Evolutionary conservation across 2,329 filamentous ascomycete species (phyloP), one percentile per base, ranked within the genome.

Genomic region (Alternaria triticimaculans): DNA sequence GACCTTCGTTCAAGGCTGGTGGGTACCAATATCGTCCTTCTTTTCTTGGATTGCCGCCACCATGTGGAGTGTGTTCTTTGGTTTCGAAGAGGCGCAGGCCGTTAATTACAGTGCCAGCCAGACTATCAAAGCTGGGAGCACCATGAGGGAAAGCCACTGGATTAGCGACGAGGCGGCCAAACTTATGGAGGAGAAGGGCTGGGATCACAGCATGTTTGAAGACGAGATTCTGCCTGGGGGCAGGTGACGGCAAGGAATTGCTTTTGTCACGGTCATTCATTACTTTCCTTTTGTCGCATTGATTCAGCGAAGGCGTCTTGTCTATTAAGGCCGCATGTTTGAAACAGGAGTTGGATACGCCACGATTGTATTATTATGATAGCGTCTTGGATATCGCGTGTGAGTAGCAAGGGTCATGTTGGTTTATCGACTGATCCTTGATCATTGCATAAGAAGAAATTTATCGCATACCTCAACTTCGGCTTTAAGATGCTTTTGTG

Each of bases 1-100:
- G 20, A 78, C 77, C 6, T 72, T 82, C 6, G 63, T 79, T 28
- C 72, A 70, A 30, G 60, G 62, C 5, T 76, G 81, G 55, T 81
- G 80, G 77, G 58, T 65, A 5, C 80, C 81, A 6, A 55, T 78
- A 6, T 72, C 37, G 5, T 68, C 64, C 26, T 62, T 69, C 14
- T 46, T 70, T 15, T 68, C 63, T 9, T 76, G 73, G 73, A 51
- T 69, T 30, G 63, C 60, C 51, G 30, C 62, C 5, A 62, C 64
- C 3, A 21, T 63, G 1, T 71, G 66, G 55, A 50, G 48, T 7
- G 30, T 44, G 14, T 14, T 68, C 9, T 58, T 69, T 49, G 65
- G 67, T 20, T 62, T 63, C 33, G 61, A 58, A 33, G 41, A 56
- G 62, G 45, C 51, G 57, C 56, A 48, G 14, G 23, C 28, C 25